These are phyloP conservation scores for Aureobasidium sp. DNA, from an alignment of 2,329 filamentous ascomycete species.

Conservation along the genomic window DNA sequence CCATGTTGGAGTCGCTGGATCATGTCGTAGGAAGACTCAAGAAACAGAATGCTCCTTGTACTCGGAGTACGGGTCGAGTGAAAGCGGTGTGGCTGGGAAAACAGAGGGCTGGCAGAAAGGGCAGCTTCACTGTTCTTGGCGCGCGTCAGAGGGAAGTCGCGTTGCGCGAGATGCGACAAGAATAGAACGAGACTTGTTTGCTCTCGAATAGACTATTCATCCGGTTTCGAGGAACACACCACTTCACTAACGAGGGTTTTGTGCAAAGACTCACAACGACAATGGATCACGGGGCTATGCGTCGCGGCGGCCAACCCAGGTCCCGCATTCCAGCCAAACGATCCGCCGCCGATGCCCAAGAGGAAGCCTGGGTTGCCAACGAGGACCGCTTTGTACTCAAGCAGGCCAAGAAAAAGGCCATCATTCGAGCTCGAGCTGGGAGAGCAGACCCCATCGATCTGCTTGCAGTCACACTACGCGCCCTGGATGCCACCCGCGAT, in stretches of 20 bases:
- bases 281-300: conserved; percentile 1
- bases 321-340: conserved; percentile 34
- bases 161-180: not conserved
- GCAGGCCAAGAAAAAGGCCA: conserved; percentile 96
- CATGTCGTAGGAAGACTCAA: conserved; percentile 20
- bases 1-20: conserved; percentile 24
- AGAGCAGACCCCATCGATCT: conserved; percentile 90
- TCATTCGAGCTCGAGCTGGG: conserved; percentile 84
- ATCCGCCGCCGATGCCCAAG: conserved; percentile 35
- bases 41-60: not conserved
- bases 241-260: not conserved
- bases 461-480: conserved; percentile 81
- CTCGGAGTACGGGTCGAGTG: not conserved
- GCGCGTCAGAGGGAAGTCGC: not conserved
- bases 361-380: conserved; percentile 70
- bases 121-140: not conserved
- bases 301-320: conserved; percentile 18
- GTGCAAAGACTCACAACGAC: not conserved
- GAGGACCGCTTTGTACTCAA: conserved; percentile 94
- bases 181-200: conserved; percentile 5
- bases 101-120: not conserved
- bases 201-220: not conserved
- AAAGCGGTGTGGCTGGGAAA: not conserved
- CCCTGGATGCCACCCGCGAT: conserved; percentile 77
- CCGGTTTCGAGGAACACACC: not conserved